Base-by-base conservation (phyloP, 2,329 filamentous ascomycete genomes). In the Sporothrix humicola region DNA sequence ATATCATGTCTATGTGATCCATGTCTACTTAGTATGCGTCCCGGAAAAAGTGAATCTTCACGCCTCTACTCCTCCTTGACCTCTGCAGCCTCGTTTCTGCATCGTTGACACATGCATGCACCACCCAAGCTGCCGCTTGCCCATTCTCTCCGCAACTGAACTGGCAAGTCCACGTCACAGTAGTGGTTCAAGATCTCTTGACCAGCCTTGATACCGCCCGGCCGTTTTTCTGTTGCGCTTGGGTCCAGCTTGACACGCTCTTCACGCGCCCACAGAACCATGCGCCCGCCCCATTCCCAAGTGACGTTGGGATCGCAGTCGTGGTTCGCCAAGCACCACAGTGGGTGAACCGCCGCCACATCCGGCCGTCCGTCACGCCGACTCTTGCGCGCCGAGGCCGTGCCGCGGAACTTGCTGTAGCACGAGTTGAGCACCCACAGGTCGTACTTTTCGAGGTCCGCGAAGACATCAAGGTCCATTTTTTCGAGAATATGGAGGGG, bases 241-340 rank as follows among this genome's bases (percentile, higher is more conserved):
- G 54, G 9, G 6, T 10, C 50, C 54, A 65, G 13, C 78, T 79
- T 87, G 87, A 92, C 84, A 52, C 89, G 84, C 76, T 86, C 83
- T 75, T 89, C 84, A 66, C 90, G 84, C 1, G 89, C 88, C 85
- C 85, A 89, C 74, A 96, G 88, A 50, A 89, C 87, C 87, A 96
- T 95, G 71, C 87, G 87, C 0, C 92, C 93, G 42, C 92, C 90
- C 93, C 95, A 98, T 79, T 97, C 93, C 96, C 96, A 99, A 3
- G 89, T 89, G 54, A 98, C 94, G 81, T 97, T 98, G 9, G 96
- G 96, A 80, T 97, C 91, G 82, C 96, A 99, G 81, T 94, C 94
- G 81, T 99, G 96, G 79, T 99, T 99, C 42, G 95, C 95, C 44
- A 98, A 86, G 82, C 95, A 98, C 94, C 96, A 99, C 77, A 97